Percentiles rank a stretch among this genome's conserved stretches.
phyloP scores from a whole-genome alignment of 345 rosid genomes.

The Cardamine occulta region DNA sequence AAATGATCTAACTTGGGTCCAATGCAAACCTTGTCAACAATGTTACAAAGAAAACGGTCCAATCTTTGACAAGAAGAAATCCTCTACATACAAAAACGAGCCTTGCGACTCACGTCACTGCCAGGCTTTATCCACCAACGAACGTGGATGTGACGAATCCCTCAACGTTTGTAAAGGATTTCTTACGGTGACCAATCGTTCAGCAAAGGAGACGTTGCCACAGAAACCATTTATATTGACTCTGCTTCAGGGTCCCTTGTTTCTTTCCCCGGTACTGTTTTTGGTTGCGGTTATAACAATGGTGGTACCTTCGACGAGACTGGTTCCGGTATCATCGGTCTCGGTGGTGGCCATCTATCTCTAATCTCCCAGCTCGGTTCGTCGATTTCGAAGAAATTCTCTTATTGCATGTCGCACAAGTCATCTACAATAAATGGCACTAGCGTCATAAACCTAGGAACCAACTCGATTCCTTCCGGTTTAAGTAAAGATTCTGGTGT shows the following conservation, averaged over 20 bases:
- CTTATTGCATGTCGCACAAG: constrained; percentile 62
- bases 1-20: constrained; percentile 68
- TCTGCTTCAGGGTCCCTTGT: constrained; percentile 50
- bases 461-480: constrained; percentile 51
- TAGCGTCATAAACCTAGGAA: constrained; percentile 62
- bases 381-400: constrained; percentile 55
- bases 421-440: constrained; percentile 30
- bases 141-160: constrained; percentile 33
- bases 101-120: constrained; percentile 50
- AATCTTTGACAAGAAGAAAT: constrained; percentile 55
- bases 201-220: constrained; percentile 51
- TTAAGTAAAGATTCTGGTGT: constrained; percentile 24
- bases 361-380: constrained; percentile 56
- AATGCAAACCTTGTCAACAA: constrained; percentile 61
- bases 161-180: constrained; percentile 36
- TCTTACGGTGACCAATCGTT: constrained; percentile 51
- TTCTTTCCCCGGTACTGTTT: constrained; percentile 37
- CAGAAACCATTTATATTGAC: constrained; percentile 52
- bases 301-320: constrained; percentile 48
- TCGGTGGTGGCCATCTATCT: constrained; percentile 59
- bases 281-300: constrained; percentile 63
- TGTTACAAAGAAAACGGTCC: constrained; percentile 57
- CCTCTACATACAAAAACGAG: constrained; percentile 47
- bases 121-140: constrained; percentile 27
- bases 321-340: constrained; percentile 63